phyloP scores from a whole-genome alignment of 2,329 filamentous ascomycete genomes.

The Parasarocladium wereldwijsianum region DNA sequence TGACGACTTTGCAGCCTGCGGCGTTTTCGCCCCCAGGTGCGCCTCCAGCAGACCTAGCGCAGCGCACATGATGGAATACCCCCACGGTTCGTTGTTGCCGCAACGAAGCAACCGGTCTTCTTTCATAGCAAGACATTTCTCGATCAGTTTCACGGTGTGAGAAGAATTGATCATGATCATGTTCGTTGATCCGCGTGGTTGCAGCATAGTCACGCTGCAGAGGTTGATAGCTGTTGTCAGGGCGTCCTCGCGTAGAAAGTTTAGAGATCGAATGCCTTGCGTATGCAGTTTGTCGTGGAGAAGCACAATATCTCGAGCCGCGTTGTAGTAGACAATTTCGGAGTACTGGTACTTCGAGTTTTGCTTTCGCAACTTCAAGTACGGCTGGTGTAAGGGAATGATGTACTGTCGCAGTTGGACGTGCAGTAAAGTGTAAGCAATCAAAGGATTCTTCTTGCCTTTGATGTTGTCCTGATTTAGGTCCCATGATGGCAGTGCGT shows the following conservation, averaged over 20 bases:
- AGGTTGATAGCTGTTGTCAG: conserved; percentile 46
- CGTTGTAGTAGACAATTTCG: conserved; percentile 49
- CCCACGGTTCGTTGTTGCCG: conserved; percentile 50
- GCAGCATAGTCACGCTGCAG: conserved; percentile 45
- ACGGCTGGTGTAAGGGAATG: conserved; percentile 45
- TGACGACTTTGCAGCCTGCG: conserved; percentile 41
- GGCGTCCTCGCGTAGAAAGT: conserved; percentile 45
- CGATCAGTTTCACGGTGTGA: conserved; percentile 45
- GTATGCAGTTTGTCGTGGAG: conserved; percentile 45
- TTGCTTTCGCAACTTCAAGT: conserved; percentile 41
- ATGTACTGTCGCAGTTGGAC: conserved; percentile 48
- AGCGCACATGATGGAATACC: conserved; percentile 48
- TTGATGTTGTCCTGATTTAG: conserved; percentile 20
- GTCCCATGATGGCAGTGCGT: conserved; percentile 41
- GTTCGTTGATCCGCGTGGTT: conserved; percentile 41
- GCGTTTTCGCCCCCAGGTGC: conserved; percentile 41
- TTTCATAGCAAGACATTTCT: conserved; percentile 45
- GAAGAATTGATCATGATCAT: conserved; percentile 48
- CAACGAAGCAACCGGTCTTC: conserved; percentile 46
- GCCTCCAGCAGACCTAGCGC: conserved; percentile 43
- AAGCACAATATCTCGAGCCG: conserved; percentile 45
- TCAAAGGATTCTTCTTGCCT: conserved; percentile 36
- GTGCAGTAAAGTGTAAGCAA: conserved; percentile 45
- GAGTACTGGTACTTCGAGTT: conserved; percentile 49
- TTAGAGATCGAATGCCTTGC: conserved; percentile 41